phyloP scores from a whole-genome alignment of 345 rosid species.

The Eucalyptus fibrosa region DNA sequence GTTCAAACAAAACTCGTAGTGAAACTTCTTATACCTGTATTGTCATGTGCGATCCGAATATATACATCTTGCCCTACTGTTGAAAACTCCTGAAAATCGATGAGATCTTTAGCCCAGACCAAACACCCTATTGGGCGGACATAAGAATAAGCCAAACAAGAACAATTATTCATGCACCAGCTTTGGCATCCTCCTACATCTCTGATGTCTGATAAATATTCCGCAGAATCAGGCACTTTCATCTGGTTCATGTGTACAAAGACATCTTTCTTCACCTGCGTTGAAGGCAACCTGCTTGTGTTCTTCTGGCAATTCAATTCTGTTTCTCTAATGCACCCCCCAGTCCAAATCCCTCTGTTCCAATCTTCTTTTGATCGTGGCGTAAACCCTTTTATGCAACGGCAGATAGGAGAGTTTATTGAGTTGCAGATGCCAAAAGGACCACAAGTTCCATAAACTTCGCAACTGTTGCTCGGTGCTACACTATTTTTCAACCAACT shows the following conservation, averaged over 20 bases:
- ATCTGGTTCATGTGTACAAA: not conserved
- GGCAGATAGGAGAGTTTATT: not conserved
- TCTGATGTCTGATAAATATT: not conserved
- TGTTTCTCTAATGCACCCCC: not conserved
- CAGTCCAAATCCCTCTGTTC: not conserved
- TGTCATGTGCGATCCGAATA: not conserved
- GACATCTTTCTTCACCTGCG: not conserved
- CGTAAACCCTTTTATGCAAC: constrained; percentile 9
- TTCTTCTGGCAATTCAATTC: not conserved
- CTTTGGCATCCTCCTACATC: not conserved
- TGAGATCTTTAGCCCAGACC: not conserved
- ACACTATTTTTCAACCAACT: not conserved
- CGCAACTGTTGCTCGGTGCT: constrained; percentile 1
- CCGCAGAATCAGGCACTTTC: not conserved
- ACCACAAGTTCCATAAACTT: constrained; percentile 10
- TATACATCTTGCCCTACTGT: not conserved
- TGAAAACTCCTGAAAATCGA: not conserved
- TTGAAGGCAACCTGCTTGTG: not conserved
- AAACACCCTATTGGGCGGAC: not conserved
- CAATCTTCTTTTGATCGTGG: constrained; percentile 1
- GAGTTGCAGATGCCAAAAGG: constrained; percentile 6
- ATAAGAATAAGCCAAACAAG: not conserved
- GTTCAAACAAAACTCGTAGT: too few relatives aligned
- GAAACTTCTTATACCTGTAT: not conserved
- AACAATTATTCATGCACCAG: constrained; percentile 15